Evolutionary conservation across 176 grass and related monocot genomes (phyloP), one percentile per base, ranked within the genome.

Genomic region (Avena insularis): DNA sequence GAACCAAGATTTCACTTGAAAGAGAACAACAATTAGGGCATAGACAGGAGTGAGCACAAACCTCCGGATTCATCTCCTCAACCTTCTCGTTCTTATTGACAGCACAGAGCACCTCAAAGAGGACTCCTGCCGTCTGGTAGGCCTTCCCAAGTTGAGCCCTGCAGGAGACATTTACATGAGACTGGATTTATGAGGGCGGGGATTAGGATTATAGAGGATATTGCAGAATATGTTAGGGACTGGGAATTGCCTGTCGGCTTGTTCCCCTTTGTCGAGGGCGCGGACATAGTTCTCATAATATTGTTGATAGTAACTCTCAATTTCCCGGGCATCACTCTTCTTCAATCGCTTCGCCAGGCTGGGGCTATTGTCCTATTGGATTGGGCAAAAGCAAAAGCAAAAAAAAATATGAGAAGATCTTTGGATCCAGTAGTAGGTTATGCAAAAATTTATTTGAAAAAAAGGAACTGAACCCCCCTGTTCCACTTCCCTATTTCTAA

Each of bases 71-170:
- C 45, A 98, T 88, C 91, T 98, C 90, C 88, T 96, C 97, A 9
- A 95, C 97, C 84, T 98, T 94, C 85, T 98, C 97, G 43, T 93
- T 94, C 83, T 98, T 94, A 78, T 95, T 96, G 79, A 98, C 90
- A 4, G 97, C 92, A 25, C 92, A 95, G 70, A 98, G 94, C 65
- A 96, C 97, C 90, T 98, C 94, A 9, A 96, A 96, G 55, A 98
- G 93, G 66, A 98, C 93, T 87, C 94, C 94, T 3, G 92, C 94
- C 12, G 89, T 94, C 85, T 98, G 97, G 83, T 96, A 98, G 33
- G 94, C 94, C 90, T 98, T 98, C 27, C 94, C 97, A 56, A 98
- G 90, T 76, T 94, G 97, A 38, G 92, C 87, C 77, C 94, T 98
- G 12, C 36, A 88, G 63, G 51, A 15, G 11, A 51, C 51, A 88